Percentiles rank a stretch among this genome's conserved stretches.
phyloP scores from a whole-genome alignment of 2,329 filamentous ascomycete genomes.

The Talaromyces sp. region DNA sequence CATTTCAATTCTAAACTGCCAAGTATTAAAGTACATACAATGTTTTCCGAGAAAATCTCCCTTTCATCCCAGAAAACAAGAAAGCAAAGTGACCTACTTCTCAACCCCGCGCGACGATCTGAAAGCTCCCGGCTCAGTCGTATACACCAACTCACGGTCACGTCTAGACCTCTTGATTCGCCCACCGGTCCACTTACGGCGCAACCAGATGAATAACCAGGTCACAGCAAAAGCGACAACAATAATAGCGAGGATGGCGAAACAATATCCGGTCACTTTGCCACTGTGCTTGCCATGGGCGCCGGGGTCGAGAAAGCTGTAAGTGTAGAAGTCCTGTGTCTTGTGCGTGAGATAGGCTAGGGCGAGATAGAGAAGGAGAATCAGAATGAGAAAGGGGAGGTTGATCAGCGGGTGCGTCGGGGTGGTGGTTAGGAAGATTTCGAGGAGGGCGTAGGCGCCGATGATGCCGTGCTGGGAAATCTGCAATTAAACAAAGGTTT shows the following conservation, averaged over 20 bases:
- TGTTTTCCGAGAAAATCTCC: neutral
- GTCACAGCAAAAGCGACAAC: constrained; percentile 50
- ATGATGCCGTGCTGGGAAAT: constrained; percentile 73
- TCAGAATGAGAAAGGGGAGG: constrained; percentile 61
- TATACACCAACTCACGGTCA: constrained; percentile 14
- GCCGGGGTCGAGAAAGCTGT: constrained; percentile 67
- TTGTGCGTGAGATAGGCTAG: constrained; percentile 69
- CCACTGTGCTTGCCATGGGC: constrained; percentile 42
- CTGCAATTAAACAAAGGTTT: neutral
- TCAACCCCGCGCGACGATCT: neutral
- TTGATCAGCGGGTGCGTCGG: constrained; percentile 60
- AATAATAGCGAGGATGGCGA: constrained; percentile 53
- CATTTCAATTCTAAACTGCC: too few relatives aligned
- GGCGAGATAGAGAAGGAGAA: constrained; percentile 66
- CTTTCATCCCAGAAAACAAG: neutral
- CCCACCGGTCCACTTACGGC: constrained; percentile 41
- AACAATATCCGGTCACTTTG: constrained; percentile 59
- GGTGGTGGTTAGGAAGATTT: constrained; percentile 65
- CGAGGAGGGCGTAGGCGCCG: constrained; percentile 66
- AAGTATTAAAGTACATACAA: neutral
- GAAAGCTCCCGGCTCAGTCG: neutral
- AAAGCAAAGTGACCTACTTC: neutral
- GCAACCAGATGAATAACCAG: constrained; percentile 49
- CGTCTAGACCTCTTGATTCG: constrained; percentile 20
- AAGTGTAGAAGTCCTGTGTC: constrained; percentile 69